Evolutionary conservation across 192 early-diverging fungal species (phyloP), one percentile per base, ranked within the genome.

Genomic region (Powellomyces hirtus): DNA sequence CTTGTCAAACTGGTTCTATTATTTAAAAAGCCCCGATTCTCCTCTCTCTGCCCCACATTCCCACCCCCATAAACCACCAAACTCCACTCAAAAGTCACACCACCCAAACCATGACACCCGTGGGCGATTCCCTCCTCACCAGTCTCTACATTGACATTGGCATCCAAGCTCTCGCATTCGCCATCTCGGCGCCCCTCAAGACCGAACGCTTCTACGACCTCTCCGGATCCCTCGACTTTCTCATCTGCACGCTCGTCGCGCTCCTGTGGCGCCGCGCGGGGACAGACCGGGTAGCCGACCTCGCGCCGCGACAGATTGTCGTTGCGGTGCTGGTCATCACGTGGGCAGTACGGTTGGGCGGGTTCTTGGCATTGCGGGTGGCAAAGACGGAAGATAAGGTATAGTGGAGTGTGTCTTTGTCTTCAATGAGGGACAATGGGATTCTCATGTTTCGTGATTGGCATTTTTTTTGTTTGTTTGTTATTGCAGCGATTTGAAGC

Each of bases 151-250:
- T 85, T 38, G 81, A 83, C 60, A 68, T 71, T 18, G 84, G 70
- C 51, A 77, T 85, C 58, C 84, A 85, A 73, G 38, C 79, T 6
- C 46, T 77, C 36, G 78, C 71, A 34, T 85, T 68, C 67, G 26
- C 75, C 61, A 49, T 71, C 46, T 80, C 84, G 1, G 79, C 79
- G 8, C 38, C 59, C 13, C 53, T 75, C 46, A 50, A 74, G 59
- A 85, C 81, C 24, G 84, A 85, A 65, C 44, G 34, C 4, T 65
- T 79, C 34, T 85, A 83, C 67, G 84, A 85, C 70, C 31, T 78
- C 30, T 62, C 71, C 8, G 84, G 79, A 45, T 30, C 79, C n/a
- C 26, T 85, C 34, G 80, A 79, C 16, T 83, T 81, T 57, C 13
- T 72, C 18, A 26, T 75, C 7, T 79, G 77, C 66, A 69, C 80